A percentile compares a stretch with the other conserved stretches of the same genome.
Evolutionary conservation across 2,329 filamentous ascomycete genomes (phyloP).

Genomic region (Keithomyces neogunnii): DNA sequence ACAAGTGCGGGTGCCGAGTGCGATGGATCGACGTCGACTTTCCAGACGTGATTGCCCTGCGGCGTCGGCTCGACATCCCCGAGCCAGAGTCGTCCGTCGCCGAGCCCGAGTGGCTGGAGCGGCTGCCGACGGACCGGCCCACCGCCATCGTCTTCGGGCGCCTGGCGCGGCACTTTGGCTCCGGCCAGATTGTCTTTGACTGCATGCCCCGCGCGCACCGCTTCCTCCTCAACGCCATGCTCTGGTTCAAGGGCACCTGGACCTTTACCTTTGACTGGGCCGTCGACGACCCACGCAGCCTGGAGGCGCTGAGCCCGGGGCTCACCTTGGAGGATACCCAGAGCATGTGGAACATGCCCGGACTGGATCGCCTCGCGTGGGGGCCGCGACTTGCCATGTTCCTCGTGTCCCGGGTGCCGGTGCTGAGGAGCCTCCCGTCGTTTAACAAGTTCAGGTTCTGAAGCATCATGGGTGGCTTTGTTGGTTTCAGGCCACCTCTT

Average conservation of each 20-base stretch:
- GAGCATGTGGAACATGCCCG: not conserved
- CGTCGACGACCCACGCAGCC: not conserved
- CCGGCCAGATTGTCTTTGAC: constrained; percentile 20
- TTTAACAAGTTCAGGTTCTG: not conserved
- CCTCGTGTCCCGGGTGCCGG: not conserved
- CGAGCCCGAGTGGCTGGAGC: constrained; percentile 19
- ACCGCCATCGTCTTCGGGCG: constrained; percentile 21
- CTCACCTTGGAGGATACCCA: not conserved
- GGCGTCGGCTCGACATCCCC: constrained; percentile 15
- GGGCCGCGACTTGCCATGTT: not conserved
- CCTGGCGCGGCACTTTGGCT: constrained; percentile 16
- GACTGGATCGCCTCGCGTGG: not conserved
- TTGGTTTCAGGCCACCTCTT: too few relatives aligned
- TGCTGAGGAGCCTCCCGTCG: not conserved
- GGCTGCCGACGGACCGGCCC: constrained; percentile 20
- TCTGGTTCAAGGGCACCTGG: not conserved
- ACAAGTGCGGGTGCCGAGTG: constrained; percentile 10
- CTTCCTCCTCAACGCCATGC: not conserved
- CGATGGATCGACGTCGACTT: constrained; percentile 27
- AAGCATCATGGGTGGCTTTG: not conserved
- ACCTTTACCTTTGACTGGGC: not conserved
- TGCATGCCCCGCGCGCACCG: not conserved
- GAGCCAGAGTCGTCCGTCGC: constrained; percentile 16
- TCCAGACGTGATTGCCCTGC: constrained; percentile 24
- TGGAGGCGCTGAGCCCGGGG: not conserved